Percentiles rank a stretch among this genome's conserved stretches.
Conservation (phyloP, 2,329 filamentous ascomycete genomes). For the Sarocladiaceae sp. region DNA sequence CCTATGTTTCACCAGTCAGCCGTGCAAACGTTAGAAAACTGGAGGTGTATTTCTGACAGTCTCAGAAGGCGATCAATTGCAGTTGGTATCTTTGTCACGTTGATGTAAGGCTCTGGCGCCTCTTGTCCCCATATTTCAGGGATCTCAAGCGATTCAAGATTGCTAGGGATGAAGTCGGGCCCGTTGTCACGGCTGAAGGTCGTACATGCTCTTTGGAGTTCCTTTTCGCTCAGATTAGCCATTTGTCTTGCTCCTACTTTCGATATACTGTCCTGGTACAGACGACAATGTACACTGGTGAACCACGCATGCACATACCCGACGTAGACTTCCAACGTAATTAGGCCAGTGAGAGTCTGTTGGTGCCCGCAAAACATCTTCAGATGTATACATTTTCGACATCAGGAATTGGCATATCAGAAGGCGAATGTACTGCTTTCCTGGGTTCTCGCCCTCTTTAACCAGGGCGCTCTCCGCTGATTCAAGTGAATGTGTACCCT, state of each 20-base stretch:
- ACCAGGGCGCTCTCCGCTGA: not conserved
- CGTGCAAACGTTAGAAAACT: not conserved
- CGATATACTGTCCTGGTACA: too few relatives aligned
- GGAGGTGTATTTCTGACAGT: not conserved
- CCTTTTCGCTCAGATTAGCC: not conserved
- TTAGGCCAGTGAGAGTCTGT: not conserved
- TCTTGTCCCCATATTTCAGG: not conserved
- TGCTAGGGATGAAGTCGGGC: not conserved
- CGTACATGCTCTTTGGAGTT: not conserved
- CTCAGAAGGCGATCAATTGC: constrained; percentile 1
- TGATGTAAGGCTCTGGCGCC: not conserved
- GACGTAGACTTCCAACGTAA: not conserved
- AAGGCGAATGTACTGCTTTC: not conserved
- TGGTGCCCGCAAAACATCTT: not conserved
- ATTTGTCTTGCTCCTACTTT: not conserved
- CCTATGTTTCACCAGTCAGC: not conserved
- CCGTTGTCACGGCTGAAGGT: not conserved
- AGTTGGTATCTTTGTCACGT: constrained; percentile 19
- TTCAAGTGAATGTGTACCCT: not conserved
- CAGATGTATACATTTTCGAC: not conserved
- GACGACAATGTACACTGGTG: too few relatives aligned
- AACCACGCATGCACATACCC: not conserved
- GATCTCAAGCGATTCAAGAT: not conserved
- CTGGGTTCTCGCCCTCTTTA: not conserved
- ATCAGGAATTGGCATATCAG: not conserved